Evolutionary conservation across 2,329 filamentous ascomycete genomes (phyloP).

Genomic region (Beauveria sp.): DNA sequence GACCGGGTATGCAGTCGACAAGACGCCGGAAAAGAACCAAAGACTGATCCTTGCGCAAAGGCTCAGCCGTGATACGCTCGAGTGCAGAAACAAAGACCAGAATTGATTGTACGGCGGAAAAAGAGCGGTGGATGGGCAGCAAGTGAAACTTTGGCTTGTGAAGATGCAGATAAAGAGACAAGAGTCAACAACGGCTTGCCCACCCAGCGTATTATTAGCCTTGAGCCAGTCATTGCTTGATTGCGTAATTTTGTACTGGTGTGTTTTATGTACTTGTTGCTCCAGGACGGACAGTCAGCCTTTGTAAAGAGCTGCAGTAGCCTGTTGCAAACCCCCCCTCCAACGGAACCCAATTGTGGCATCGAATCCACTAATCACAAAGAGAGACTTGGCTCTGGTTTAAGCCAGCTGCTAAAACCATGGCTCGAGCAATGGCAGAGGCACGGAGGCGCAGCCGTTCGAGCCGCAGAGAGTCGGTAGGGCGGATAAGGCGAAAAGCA

Average conservation of each 20-base stretch:
- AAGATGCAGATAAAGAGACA: slow-evolving; percentile 7
- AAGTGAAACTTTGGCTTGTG: slow-evolving; percentile 10
- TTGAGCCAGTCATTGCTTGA: background rate
- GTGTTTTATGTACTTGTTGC: background rate
- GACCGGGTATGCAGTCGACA: background rate
- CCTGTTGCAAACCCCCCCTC: background rate
- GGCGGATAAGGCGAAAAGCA: background rate
- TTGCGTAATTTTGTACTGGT: background rate
- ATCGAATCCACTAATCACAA: background rate
- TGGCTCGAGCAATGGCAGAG: background rate
- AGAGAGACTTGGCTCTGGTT: background rate
- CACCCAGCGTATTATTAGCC: background rate
- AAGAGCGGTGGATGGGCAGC: slow-evolving; percentile 10
- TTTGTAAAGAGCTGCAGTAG: background rate
- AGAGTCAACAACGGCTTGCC: slow-evolving; percentile 9
- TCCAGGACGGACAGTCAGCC: background rate
- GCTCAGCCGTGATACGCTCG: background rate
- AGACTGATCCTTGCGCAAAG: background rate
- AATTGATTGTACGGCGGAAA: background rate
- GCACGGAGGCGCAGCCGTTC: background rate
- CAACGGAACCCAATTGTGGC: background rate
- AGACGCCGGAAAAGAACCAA: background rate
- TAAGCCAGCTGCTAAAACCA: background rate
- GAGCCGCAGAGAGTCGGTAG: background rate
- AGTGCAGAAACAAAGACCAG: background rate